These are phyloP conservation scores for Aspergillus diversus DNA, from an alignment of 495 filamentous ascomycete species.

Conservation along the genomic window DNA sequence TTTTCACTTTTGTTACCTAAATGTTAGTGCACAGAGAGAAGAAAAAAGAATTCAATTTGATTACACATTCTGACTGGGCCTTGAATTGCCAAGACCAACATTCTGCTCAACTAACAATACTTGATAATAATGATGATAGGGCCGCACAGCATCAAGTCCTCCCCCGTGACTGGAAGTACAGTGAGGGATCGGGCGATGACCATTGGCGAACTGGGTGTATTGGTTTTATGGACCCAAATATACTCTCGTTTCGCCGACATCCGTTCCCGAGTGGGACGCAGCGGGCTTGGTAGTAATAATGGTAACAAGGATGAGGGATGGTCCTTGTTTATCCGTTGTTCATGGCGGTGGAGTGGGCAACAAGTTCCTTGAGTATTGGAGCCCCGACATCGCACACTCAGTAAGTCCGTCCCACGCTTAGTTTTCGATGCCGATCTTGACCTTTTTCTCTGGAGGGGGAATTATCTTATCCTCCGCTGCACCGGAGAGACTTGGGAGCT, in stretches of 20 bases:
- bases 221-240: background rate
- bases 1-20: background rate
- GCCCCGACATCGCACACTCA: background rate
- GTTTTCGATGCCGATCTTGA: slow-evolving; percentile 54
- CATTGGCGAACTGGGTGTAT: background rate
- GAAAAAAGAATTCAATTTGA: background rate
- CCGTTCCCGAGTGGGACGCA: background rate
- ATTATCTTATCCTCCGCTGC: slow-evolving; percentile 49
- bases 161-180: background rate
- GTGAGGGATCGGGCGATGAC: background rate
- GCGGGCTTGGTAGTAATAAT: background rate
- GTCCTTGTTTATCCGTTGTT: slow-evolving; percentile 1
- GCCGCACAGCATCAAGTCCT: background rate
- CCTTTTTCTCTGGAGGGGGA: slow-evolving; percentile 53
- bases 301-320: background rate
- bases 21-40: background rate
- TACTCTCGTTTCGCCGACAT: background rate
- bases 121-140: background rate
- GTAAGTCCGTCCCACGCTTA: slow-evolving; percentile 23
- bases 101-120: background rate
- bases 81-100: background rate
- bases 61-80: background rate
- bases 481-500: slow-evolving; percentile 55
- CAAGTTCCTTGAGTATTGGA: background rate
- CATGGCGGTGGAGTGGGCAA: background rate